A percentile compares a stretch with the other conserved stretches of the same genome.
These are phyloP conservation scores for Petrea volubilis DNA, from an alignment of 257 asterid genomes.

Conservation along the genomic window DNA sequence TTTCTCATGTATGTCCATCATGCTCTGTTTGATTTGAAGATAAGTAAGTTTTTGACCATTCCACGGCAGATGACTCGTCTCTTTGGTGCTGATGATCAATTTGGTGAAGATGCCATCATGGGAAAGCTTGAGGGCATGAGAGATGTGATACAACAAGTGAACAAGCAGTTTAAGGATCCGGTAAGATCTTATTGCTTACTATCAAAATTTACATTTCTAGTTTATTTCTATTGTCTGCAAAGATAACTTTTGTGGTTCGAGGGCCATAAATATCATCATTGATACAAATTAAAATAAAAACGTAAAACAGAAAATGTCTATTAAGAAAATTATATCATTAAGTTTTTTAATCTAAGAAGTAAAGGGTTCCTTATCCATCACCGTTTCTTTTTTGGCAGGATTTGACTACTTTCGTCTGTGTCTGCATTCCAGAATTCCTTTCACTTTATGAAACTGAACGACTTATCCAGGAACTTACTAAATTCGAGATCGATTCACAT, in stretches of 20 bases:
- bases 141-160: constrained; percentile 88
- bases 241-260: neutral
- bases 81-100: constrained; percentile 75
- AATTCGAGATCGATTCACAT: constrained; percentile 94
- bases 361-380: too few relatives aligned
- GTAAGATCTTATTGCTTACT: constrained; percentile 44
- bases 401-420: constrained; percentile 87
- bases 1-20: neutral
- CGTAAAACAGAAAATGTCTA: too few relatives aligned
- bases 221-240: constrained; percentile 8
- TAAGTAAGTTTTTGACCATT: constrained; percentile 15
- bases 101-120: constrained; percentile 80
- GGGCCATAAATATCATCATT: too few relatives aligned
- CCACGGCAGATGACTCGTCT: constrained; percentile 77
- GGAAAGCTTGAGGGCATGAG: constrained; percentile 97
- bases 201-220: constrained; percentile 3
- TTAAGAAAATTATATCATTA: too few relatives aligned
- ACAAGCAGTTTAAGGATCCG: constrained; percentile 93
- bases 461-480: constrained; percentile 91
- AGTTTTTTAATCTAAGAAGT: too few relatives aligned
- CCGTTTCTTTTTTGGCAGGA: constrained; percentile 52
- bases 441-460: constrained; percentile 95
- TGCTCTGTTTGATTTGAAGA: neutral
- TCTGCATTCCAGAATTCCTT: constrained; percentile 96
- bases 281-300: too few relatives aligned